Evolutionary conservation across 163 green algal species (phyloP).

Genomic region (Coccomyxa subellipsoidea): DNA sequence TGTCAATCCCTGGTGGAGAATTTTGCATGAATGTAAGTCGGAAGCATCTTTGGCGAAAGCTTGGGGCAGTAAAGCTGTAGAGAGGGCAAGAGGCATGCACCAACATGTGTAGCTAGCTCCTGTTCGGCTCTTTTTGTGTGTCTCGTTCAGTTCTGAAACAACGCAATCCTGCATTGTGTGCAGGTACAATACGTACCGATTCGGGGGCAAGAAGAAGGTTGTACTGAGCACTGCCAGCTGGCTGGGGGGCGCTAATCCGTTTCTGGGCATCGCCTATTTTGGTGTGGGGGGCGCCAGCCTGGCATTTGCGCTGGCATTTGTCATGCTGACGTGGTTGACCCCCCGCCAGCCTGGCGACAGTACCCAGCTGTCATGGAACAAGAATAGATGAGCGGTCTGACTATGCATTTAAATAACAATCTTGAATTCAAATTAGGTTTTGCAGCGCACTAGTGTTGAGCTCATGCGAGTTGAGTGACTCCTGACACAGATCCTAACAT

Average conservation of each 20-base stretch:
- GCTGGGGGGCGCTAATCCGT: slow-evolving; percentile 89
- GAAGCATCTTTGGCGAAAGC: no score
- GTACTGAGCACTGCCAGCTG: slow-evolving; percentile 90
- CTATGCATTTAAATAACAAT: no score
- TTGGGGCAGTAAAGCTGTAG: no score
- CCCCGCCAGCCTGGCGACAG: slow-evolving; percentile 59
- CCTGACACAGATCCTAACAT: no score
- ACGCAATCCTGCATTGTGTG: neutral
- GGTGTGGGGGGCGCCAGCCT: slow-evolving; percentile 61
- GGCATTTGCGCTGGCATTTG: slow-evolving; percentile 47
- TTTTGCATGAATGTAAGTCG: no score
- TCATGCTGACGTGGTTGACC: slow-evolving; percentile 35
- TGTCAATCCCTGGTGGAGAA: no score
- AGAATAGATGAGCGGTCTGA: neutral
- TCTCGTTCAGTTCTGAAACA: neutral
- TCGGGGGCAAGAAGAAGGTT: slow-evolving; percentile 53
- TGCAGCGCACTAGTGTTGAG: no score
- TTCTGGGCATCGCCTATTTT: slow-evolving; percentile 86
- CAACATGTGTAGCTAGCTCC: no score
- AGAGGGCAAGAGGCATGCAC: no score
- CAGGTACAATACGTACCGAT: slow-evolving; percentile 88
- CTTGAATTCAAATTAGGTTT: no score
- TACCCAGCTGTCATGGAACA: slow-evolving; percentile 41
- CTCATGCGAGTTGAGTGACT: no score
- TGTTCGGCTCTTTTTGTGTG: no score